Conservation (phyloP, 495 filamentous ascomycete species). For the Xylaria longipes region DNA sequence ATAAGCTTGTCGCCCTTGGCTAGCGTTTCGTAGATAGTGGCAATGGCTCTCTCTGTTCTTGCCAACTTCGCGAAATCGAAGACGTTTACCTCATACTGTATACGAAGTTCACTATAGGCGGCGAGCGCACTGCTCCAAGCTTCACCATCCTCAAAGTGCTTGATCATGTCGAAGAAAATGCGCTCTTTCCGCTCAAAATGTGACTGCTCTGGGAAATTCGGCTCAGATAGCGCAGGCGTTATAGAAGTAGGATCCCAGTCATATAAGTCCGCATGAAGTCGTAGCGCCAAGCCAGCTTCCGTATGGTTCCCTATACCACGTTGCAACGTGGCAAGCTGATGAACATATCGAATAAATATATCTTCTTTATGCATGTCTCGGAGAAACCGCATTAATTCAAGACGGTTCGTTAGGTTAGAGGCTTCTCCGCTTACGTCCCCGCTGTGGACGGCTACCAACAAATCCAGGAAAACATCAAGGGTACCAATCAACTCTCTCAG, state of each 20-base stretch:
- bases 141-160: conserved; percentile 88
- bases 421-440: conserved; percentile 73
- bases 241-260: conserved; percentile 80
- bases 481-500: conserved; percentile 80
- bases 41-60: conserved; percentile 87
- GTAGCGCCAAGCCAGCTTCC: conserved; percentile 89
- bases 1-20: conserved; percentile 76
- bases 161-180: conserved; percentile 92
- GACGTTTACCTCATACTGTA: conserved; percentile 84
- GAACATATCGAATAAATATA: conserved; percentile 95
- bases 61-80: conserved; percentile 95
- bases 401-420: conserved; percentile 79
- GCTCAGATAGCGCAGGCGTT: conserved; percentile 73
- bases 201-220: conserved; percentile 79
- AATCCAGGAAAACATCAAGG: conserved; percentile 87
- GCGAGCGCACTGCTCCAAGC: conserved; percentile 91
- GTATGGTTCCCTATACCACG: conserved; percentile 76
- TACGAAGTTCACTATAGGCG: conserved; percentile 87
- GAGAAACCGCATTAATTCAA: conserved; percentile 95
- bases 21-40: conserved; percentile 88
- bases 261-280: conserved; percentile 91
- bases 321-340: conserved; percentile 86
- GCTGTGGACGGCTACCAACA: conserved; percentile 91
- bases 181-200: conserved; percentile 93
- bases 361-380: conserved; percentile 97